Percentiles rank a stretch among this genome's conserved stretches.
These are phyloP conservation scores for Chlamydomonas schloesseri DNA, from an alignment of 139 green algal species.

Conservation along the genomic window DNA sequence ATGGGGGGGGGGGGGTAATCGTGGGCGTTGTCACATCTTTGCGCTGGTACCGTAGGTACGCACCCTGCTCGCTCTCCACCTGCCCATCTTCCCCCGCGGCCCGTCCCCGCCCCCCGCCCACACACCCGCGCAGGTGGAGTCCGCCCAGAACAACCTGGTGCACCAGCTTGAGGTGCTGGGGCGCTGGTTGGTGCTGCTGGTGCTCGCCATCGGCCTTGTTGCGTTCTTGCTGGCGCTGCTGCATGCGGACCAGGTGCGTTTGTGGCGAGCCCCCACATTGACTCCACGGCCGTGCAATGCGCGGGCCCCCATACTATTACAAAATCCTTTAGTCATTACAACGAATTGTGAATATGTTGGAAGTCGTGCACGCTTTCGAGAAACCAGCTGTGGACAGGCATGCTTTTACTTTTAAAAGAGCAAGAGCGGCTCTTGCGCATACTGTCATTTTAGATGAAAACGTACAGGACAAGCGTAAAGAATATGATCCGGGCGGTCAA, in stretches of 20 bases:
- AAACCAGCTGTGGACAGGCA: too few species aligned
- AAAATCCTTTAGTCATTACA: background rate
- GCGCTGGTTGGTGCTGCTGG: conserved; percentile 51
- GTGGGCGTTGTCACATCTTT: too few species aligned
- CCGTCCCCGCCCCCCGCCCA: background rate
- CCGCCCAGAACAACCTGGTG: background rate
- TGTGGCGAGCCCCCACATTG: too few species aligned
- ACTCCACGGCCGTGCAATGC: too few species aligned
- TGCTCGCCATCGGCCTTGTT: conserved; percentile 44
- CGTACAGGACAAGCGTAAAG: too few species aligned
- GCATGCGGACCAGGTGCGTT: background rate
- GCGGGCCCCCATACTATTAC: background rate
- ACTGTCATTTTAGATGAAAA: too few species aligned
- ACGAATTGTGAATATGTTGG: too few species aligned
- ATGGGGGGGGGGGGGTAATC: too few species aligned
- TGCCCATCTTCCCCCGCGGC: background rate
- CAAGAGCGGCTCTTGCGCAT: too few species aligned
- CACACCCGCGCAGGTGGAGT: background rate
- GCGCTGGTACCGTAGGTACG: background rate
- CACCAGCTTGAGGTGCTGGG: conserved; percentile 61
- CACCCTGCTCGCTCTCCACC: background rate
- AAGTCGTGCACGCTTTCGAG: too few species aligned
- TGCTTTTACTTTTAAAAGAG: too few species aligned
- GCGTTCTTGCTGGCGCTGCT: conserved; percentile 61
- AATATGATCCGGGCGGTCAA: too few species aligned